Evolutionary conservation across 2,329 filamentous ascomycete species (phyloP).

Genomic region (Penicillium fuscoglaucum): DNA sequence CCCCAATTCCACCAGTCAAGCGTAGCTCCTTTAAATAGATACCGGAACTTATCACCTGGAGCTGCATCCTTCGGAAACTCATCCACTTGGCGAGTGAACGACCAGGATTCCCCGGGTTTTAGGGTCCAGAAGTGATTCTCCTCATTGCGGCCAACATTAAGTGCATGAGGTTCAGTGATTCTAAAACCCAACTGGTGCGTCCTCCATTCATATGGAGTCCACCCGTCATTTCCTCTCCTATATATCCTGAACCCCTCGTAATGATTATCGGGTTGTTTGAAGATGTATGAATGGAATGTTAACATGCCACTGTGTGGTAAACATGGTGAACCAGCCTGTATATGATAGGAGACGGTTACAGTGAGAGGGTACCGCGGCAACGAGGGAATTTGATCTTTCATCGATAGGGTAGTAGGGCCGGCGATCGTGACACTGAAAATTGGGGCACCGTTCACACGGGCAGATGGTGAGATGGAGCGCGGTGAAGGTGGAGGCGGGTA

Average conservation of each 20-base stretch:
- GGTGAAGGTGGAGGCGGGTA: neutral
- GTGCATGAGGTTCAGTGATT: too few relatives aligned
- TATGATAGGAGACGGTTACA: too few relatives aligned
- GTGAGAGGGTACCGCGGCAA: too few relatives aligned
- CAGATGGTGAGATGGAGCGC: too few relatives aligned
- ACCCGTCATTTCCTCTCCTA: too few relatives aligned
- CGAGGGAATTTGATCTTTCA: neutral
- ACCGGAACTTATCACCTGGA: neutral
- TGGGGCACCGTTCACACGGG: neutral
- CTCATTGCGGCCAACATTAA: neutral
- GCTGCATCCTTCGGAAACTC: neutral
- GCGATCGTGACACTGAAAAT: neutral
- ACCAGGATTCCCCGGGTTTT: neutral
- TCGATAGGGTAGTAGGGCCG: neutral
- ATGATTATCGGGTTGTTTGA: too few relatives aligned
- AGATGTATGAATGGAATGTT: too few relatives aligned
- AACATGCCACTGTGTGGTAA: too few relatives aligned
- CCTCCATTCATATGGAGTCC: too few relatives aligned
- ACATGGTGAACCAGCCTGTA: too few relatives aligned
- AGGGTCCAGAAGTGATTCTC: neutral
- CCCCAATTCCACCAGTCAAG: neutral
- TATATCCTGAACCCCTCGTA: too few relatives aligned
- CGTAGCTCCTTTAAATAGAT: neutral
- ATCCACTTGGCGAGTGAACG: neutral
- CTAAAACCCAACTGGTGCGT: too few relatives aligned